phyloP scores from a whole-genome alignment of 495 filamentous ascomycete species.

The Podospora fimiseda region DNA sequence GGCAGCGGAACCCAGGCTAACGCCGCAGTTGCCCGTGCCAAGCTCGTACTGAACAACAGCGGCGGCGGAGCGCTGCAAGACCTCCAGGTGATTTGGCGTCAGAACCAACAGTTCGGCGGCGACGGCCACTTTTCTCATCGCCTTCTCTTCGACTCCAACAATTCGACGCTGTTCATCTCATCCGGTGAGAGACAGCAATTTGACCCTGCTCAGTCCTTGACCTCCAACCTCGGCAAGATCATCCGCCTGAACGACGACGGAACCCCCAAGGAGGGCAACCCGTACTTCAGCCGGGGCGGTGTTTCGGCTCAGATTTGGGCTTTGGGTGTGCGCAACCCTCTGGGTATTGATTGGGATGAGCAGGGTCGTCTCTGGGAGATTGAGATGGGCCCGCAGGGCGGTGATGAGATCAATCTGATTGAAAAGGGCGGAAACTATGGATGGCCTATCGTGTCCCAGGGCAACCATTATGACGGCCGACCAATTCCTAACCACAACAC shows the following conservation, averaged over 20 bases:
- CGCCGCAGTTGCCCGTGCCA: constrained; percentile 30
- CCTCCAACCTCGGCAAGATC: constrained; percentile 32
- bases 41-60: constrained; percentile 27
- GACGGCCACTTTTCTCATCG: constrained; percentile 29
- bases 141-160: constrained; percentile 27
- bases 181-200: constrained; percentile 33
- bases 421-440: constrained; percentile 31
- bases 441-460: constrained; percentile 31
- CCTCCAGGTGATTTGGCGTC: constrained; percentile 33
- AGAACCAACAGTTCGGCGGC: constrained; percentile 25
- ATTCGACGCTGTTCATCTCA: constrained; percentile 28
- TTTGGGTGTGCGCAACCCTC: constrained; percentile 31
- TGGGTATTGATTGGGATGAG: constrained; percentile 34
- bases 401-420: constrained; percentile 35
- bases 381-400: constrained; percentile 35
- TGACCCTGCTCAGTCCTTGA: constrained; percentile 30
- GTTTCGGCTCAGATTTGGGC: constrained; percentile 28
- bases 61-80: constrained; percentile 29
- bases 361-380: constrained; percentile 34
- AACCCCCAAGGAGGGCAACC: constrained; percentile 28
- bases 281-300: constrained; percentile 28
- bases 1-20: constrained; percentile 26
- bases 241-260: constrained; percentile 33
- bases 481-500: constrained; percentile 30
- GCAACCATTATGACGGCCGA: constrained; percentile 31